Conservation (phyloP, 2,329 filamentous ascomycete species). For the Diaporthe ilicicola region DNA sequence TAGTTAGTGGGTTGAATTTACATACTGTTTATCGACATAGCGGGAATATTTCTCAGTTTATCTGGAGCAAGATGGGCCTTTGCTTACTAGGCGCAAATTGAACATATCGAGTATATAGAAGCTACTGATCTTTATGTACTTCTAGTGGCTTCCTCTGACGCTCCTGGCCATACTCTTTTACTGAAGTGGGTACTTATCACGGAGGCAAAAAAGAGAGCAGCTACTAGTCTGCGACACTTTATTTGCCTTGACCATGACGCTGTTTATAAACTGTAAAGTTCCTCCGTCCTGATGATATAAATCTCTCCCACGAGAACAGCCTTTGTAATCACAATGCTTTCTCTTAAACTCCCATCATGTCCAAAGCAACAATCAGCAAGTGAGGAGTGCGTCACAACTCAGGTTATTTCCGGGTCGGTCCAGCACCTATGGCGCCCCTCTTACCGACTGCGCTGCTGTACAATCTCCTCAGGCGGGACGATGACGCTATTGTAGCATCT, state of each 20-base stretch:
- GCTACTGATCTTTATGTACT: too few relatives aligned
- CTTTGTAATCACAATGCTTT: slow-evolving; percentile 77
- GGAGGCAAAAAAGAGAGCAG: too few relatives aligned
- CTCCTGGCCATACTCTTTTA: too few relatives aligned
- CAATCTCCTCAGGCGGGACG: not conserved
- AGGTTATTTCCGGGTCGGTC: not conserved
- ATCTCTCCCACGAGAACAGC: slow-evolving; percentile 70
- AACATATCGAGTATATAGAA: too few relatives aligned
- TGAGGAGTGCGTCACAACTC: not conserved
- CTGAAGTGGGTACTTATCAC: too few relatives aligned
- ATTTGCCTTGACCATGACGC: not conserved
- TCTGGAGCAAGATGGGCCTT: too few relatives aligned
- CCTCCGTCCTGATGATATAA: slow-evolving; percentile 60
- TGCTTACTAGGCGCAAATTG: too few relatives aligned
- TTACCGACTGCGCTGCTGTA: not conserved
- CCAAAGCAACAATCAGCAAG: not conserved
- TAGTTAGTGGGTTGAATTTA: too few relatives aligned
- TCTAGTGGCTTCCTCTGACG: too few relatives aligned
- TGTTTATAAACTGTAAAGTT: slow-evolving; percentile 43
- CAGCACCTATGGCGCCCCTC: not conserved
- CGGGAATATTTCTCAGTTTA: too few relatives aligned
- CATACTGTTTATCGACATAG: too few relatives aligned
- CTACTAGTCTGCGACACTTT: too few relatives aligned
- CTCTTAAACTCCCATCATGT: not conserved
- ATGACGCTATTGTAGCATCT: not conserved